Base-by-base conservation (phyloP, 2,329 filamentous ascomycete genomes). In the Emericellopsis atlantica region DNA sequence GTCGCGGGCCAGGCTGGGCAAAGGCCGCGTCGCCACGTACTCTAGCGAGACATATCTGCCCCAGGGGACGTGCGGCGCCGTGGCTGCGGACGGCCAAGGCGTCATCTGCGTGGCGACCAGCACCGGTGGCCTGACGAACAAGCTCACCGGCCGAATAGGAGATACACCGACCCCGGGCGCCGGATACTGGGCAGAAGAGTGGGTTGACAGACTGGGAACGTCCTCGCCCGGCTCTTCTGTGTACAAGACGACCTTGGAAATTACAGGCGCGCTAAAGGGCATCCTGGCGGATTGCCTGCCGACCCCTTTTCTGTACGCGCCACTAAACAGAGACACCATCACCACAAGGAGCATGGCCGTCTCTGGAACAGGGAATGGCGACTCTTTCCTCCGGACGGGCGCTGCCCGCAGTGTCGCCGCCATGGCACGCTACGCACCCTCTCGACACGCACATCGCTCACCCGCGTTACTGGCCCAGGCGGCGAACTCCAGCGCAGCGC, bases 181-280 rank as follows among this genome's bases (percentile, higher is more conserved):
- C 1, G 88, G 88, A 0, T 95, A 88, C 58, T 95, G 87, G 86
- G 86, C 88, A 0, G 88, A 93, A 55, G 76, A 88, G 49, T 94
- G 86, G 86, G 15, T 7, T 8, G 31, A 24, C 26, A 33, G 35
- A 2, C 10, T 41, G 4, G 9, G 23, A 9, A 21, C 26, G 14
- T 16, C 32, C 6, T 22, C n/a, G 16, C 38, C 44, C 5, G 6
- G 26, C 12, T 9, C 8, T 29, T 29, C 26, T 9, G 12, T 29
- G 26, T 29, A 29, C 26, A 12, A 9, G 4, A 12, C 26, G 9
- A 6, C 40, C 3, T 29, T 52, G 12, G 44, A 45, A 40, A 24
- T 61, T 42, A 48, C 52, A n/a, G 40, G 55, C 51, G 55, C 65
- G 2, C 48, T 83, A 32, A 58, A 56, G 23, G 61, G 64, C 0